A percentile compares a stretch with the other conserved stretches of the same genome.
These are phyloP conservation scores for Pyricularia sp. DNA, from an alignment of 2,329 filamentous ascomycete genomes.

Conservation along the genomic window DNA sequence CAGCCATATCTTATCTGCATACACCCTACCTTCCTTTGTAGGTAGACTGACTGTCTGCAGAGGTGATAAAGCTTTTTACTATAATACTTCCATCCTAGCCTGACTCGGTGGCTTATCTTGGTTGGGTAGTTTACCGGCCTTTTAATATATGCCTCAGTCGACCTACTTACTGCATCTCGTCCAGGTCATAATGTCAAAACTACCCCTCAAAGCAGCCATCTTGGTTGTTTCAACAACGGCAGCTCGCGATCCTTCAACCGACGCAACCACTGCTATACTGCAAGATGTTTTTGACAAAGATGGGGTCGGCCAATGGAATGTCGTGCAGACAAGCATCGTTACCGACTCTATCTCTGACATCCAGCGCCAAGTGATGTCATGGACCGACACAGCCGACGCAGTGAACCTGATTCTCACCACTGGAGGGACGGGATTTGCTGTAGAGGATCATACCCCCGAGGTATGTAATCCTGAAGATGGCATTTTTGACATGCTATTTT, in stretches of 20 bases:
- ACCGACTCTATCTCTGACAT: slow-evolving; percentile 64
- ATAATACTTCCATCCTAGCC: not conserved
- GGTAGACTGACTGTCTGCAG: no score
- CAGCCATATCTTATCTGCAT: no score
- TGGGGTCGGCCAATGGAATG: slow-evolving; percentile 58
- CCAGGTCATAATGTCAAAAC: slow-evolving; percentile 20
- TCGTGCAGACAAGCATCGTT: slow-evolving; percentile 60
- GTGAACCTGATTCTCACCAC: slow-evolving; percentile 76
- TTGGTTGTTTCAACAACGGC: slow-evolving; percentile 88
- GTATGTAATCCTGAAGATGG: not conserved
- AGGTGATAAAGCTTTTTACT: not conserved
- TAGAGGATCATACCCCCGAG: slow-evolving; percentile 76
- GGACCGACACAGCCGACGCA: slow-evolving; percentile 51
- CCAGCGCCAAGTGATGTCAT: slow-evolving; percentile 56
- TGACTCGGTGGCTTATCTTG: no score
- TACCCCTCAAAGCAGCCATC: slow-evolving; percentile 56
- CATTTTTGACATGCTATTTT: slow-evolving; percentile 28
- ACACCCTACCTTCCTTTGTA: no score
- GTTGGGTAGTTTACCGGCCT: no score
- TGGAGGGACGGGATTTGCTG: slow-evolving; percentile 85
- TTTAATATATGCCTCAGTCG: not conserved
- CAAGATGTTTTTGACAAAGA: slow-evolving; percentile 54
- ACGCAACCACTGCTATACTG: slow-evolving; percentile 57
- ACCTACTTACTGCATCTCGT: not conserved
- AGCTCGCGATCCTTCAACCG: slow-evolving; percentile 61